phyloP scores from a whole-genome alignment of 2,329 filamentous ascomycete species.

The Penicillium olsonii region DNA sequence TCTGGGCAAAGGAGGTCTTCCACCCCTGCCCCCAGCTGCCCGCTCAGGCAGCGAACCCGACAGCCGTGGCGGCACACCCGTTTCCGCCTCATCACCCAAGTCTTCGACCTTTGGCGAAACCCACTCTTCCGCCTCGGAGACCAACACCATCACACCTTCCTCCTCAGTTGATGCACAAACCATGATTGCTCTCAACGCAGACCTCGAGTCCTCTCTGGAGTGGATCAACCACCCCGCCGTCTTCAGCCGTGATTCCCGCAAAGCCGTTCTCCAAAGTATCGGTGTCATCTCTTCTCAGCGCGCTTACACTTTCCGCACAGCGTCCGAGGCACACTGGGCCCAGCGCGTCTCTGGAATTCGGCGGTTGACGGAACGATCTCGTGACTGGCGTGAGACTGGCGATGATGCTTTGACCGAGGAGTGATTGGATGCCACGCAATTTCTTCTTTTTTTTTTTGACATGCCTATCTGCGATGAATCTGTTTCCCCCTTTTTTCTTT shows the following conservation, averaged over 20 bases:
- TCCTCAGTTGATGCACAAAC: slow-evolving; percentile 81
- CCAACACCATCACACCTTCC: slow-evolving; percentile 54
- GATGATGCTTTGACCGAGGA: slow-evolving; percentile 69
- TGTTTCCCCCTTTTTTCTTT: slow-evolving; percentile 1
- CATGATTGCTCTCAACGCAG: slow-evolving; percentile 83
- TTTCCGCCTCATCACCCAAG: slow-evolving; percentile 38
- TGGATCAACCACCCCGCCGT: slow-evolving; percentile 98
- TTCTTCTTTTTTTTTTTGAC: not conserved
- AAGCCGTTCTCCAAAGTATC: slow-evolving; percentile 93
- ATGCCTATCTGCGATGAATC: slow-evolving; percentile 4
- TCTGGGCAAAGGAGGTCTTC: slow-evolving; percentile 89
- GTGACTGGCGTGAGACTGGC: slow-evolving; percentile 87
- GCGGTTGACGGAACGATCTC: slow-evolving; percentile 76
- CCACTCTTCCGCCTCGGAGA: slow-evolving; percentile 38
- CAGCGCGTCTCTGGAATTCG: slow-evolving; percentile 78
- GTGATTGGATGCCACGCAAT: slow-evolving; percentile 20
- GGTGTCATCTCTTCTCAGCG: slow-evolving; percentile 94
- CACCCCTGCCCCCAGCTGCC: slow-evolving; percentile 69
- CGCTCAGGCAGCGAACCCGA: slow-evolving; percentile 47
- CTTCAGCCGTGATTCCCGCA: slow-evolving; percentile 89
- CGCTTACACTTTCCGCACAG: slow-evolving; percentile 88
- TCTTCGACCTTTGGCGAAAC: slow-evolving; percentile 37
- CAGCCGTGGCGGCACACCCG: slow-evolving; percentile 40
- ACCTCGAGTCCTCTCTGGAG: slow-evolving; percentile 86
- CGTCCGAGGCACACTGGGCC: slow-evolving; percentile 88